Percentiles rank a stretch among this genome's conserved stretches.
Evolutionary conservation across 2,329 filamentous ascomycete species (phyloP).

Genomic region (Tolypocladium pustulatum): DNA sequence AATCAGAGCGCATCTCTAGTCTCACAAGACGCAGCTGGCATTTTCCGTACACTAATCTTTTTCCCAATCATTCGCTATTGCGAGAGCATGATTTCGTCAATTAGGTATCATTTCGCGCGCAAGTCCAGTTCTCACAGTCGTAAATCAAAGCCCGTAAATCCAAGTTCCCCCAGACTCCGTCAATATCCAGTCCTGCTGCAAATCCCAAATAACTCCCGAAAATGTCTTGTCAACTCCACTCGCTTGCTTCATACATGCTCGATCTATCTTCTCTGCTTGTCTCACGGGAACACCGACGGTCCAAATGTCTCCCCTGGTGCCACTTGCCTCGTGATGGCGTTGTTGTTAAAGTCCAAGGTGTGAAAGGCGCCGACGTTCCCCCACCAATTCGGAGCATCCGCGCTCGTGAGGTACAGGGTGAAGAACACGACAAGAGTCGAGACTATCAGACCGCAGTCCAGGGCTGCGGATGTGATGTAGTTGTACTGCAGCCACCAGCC

Average conservation of each 20-base stretch:
- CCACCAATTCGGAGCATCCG: slow-evolving; percentile 49
- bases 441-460: slow-evolving; percentile 58
- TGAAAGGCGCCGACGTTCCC: slow-evolving; percentile 39
- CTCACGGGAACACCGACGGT: slow-evolving; percentile 21
- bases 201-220: not conserved
- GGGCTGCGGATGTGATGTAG: slow-evolving; percentile 61
- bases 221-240: not conserved
- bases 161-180: slow-evolving; percentile 7
- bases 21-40: not conserved
- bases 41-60: not conserved
- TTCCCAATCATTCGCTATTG: not conserved
- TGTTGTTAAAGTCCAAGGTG: slow-evolving; percentile 34
- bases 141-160: not conserved
- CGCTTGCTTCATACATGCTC: not conserved
- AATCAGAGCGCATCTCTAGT: not conserved
- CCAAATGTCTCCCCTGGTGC: slow-evolving; percentile 38
- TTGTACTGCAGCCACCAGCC: slow-evolving; percentile 75
- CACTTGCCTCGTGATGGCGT: slow-evolving; percentile 32
- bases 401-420: slow-evolving; percentile 49
- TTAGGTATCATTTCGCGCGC: slow-evolving; percentile 6
- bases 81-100: slow-evolving; percentile 1
- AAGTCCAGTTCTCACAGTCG: not conserved
- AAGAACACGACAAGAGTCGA: slow-evolving; percentile 62
- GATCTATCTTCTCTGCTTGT: not conserved
- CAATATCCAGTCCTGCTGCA: slow-evolving; percentile 1